These are phyloP conservation scores for Podaxis sp. DNA, from an alignment of 768 basidiomycete genomes.

Conservation along the genomic window DNA sequence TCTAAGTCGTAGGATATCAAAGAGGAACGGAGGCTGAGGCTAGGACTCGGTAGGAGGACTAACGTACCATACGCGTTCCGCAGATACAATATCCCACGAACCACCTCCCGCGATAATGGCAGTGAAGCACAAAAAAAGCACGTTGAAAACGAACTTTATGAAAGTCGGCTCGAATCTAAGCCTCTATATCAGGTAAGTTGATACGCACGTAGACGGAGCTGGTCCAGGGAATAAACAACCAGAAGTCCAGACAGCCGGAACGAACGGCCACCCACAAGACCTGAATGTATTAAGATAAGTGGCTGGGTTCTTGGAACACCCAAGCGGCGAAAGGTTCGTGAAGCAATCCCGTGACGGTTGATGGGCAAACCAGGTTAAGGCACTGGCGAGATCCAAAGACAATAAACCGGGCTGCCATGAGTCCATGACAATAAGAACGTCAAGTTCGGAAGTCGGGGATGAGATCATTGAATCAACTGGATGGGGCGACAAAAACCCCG, in stretches of 20 bases:
- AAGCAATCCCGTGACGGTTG: constrained; percentile 12
- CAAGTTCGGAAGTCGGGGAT: not conserved
- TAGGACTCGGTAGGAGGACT: not conserved
- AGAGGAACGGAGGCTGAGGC: not conserved
- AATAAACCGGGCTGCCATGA: constrained; percentile 10
- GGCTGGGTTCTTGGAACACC: not conserved
- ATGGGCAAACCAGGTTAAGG: constrained; percentile 9
- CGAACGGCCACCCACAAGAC: not conserved
- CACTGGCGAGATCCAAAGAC: constrained; percentile 2
- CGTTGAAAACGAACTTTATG: not conserved
- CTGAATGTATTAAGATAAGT: not conserved
- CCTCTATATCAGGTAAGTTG: not conserved
- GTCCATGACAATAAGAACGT: constrained; percentile 12
- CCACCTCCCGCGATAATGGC: not conserved
- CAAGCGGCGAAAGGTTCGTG: not conserved
- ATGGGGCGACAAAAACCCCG: not conserved
- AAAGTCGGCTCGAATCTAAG: not conserved
- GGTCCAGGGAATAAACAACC: not conserved
- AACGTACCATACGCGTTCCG: not conserved
- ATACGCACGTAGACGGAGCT: constrained; percentile 2
- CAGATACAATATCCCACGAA: not conserved
- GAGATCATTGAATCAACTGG: not conserved
- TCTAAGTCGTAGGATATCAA: not conserved
- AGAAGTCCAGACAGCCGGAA: not conserved
- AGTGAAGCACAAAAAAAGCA: not conserved